Evolutionary conservation across 2,329 filamentous ascomycete genomes (phyloP).

Genomic region (Nothomitra cinnamomea): DNA sequence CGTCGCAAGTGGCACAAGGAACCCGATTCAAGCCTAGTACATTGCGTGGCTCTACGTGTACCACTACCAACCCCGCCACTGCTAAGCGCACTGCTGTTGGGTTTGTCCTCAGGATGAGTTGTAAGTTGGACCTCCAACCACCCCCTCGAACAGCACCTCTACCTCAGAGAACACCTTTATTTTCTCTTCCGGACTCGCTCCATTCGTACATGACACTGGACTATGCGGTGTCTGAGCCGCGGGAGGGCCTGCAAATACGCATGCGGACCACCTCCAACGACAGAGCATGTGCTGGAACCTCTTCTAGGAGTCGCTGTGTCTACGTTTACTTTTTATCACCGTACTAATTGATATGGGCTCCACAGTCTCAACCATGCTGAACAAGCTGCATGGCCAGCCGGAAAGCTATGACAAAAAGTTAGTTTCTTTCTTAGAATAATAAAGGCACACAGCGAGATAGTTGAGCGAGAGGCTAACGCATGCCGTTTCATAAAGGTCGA

Average conservation of each 20-base stretch:
- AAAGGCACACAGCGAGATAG: slow-evolving; percentile 7
- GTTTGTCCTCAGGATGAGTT: slow-evolving; percentile 11
- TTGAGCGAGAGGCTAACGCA: slow-evolving; percentile 16
- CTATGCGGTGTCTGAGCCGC: background rate
- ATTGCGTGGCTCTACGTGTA: background rate
- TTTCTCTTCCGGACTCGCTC: background rate
- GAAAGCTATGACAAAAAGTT: slow-evolving; percentile 99
- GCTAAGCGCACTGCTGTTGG: background rate
- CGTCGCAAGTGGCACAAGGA: background rate
- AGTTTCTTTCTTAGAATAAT: slow-evolving; percentile 18
- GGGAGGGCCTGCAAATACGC: background rate
- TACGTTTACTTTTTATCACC: background rate
- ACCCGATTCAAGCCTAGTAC: background rate
- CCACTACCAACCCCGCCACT: background rate
- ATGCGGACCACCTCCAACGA: background rate
- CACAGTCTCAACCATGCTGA: slow-evolving; percentile 74
- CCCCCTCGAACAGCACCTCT: no score
- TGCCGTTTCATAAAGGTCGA: slow-evolving; percentile 37
- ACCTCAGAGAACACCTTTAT: background rate
- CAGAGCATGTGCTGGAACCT: background rate
- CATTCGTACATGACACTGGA: background rate
- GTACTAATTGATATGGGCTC: slow-evolving; percentile 4
- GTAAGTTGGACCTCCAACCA: slow-evolving; percentile 10
- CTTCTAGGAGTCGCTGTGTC: background rate
- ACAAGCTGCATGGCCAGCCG: slow-evolving; percentile 89